These are phyloP conservation scores for Zygosaccharomyces bisporus DNA, from an alignment of 805 yeast genomes.

Conservation along the genomic window DNA sequence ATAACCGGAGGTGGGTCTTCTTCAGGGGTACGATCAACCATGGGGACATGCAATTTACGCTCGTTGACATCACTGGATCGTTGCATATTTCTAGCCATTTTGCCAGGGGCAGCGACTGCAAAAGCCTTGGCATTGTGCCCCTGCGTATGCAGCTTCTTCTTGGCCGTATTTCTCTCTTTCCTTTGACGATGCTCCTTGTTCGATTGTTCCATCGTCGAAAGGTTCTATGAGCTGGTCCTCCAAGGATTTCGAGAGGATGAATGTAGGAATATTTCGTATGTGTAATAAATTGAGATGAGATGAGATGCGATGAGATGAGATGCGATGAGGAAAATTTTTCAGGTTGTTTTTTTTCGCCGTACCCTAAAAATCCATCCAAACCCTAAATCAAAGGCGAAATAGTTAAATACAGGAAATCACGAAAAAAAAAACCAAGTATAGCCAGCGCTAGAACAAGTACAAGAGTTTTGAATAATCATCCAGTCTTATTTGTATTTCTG, in stretches of 20 bases:
- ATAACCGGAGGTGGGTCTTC: conserved; percentile 97
- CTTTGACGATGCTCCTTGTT: conserved; percentile 81
- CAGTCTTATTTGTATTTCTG: too few relatives aligned
- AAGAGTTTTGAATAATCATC: too few relatives aligned
- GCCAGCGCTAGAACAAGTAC: background rate
- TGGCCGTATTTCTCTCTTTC: conserved; percentile 55
- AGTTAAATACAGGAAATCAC: background rate
- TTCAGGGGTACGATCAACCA: conserved; percentile 96
- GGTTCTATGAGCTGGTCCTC: background rate
- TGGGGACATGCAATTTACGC: conserved; percentile 87
- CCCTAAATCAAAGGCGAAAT: background rate
- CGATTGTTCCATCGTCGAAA: conserved; percentile 47
- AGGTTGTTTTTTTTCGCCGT: conserved; percentile 3
- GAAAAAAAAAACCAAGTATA: background rate
- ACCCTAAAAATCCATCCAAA: conserved; percentile 1
- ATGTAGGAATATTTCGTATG: background rate
- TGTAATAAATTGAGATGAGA: background rate
- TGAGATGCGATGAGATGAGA: conserved; percentile 18
- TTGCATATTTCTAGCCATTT: conserved; percentile 76
- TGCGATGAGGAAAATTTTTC: conserved; percentile 20
- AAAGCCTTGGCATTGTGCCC: conserved; percentile 84
- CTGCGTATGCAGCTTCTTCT: conserved; percentile 82
- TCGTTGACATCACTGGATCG: conserved; percentile 81
- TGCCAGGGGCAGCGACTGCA: conserved; percentile 80
- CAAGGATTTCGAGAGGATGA: background rate